phyloP scores from a whole-genome alignment of 371 early-diverging fungal genomes.

The Mortierella sp. region DNA sequence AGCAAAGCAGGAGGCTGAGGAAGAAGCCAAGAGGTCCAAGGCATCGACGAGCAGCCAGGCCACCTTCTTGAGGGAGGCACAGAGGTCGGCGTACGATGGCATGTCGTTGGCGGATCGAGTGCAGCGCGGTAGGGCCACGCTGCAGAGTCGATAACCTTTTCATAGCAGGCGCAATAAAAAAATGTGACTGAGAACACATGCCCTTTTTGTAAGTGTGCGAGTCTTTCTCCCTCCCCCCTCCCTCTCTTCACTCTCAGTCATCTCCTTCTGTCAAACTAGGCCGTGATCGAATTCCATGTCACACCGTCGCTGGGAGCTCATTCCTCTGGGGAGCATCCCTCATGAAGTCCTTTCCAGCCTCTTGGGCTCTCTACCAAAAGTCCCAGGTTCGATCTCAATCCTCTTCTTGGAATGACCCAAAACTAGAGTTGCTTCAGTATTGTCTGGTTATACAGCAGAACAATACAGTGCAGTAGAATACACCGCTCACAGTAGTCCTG shows the following conservation, averaged over 20 bases:
- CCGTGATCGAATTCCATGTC: conserved; percentile 13
- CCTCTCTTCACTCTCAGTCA: background rate
- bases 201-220: too few relatives aligned
- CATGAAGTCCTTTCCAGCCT: conserved; percentile 50
- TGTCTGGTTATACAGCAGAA: background rate
- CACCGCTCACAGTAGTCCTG: background rate
- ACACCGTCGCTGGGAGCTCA: conserved; percentile 50
- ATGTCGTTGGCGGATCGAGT: conserved; percentile 45
- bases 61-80: conserved; percentile 31
- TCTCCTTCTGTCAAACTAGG: background rate
- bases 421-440: background rate
- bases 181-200: background rate
- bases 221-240: background rate
- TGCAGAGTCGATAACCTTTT: conserved; percentile 3
- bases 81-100: conserved; percentile 31
- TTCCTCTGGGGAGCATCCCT: conserved; percentile 38
- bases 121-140: conserved; percentile 43
- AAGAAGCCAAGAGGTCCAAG: conserved; percentile 30
- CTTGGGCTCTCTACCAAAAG: conserved; percentile 47
- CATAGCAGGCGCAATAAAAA: background rate
- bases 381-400: conserved; percentile 32
- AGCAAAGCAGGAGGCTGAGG: conserved; percentile 44
- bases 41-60: conserved; percentile 33
- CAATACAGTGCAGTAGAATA: too few relatives aligned
- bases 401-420: background rate